Evolutionary conservation across 2,329 filamentous ascomycete genomes (phyloP), one percentile per base, ranked within the genome.

Genomic region (Aspergillus uvarum): DNA sequence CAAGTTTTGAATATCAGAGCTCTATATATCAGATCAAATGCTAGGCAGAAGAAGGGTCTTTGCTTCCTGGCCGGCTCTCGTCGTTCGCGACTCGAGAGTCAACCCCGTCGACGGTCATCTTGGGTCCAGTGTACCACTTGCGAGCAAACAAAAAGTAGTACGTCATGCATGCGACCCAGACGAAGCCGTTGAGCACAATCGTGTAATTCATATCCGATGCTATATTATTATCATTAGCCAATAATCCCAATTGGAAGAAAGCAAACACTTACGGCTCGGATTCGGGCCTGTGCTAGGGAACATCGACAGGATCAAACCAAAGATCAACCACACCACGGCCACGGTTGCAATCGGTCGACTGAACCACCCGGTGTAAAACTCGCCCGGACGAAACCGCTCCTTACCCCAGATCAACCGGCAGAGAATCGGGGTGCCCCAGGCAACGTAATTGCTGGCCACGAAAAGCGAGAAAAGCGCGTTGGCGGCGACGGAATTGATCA

Each of bases 111-210:
- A 87, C 74, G 1, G 85, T 87, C 59, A 82, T 81, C 72, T 82
- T 84, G 0, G 85, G 85, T 0, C 85, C 85, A 0, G 77, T 84
- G 65, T 86, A 87, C 84, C 85, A 87, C 64, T 84, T 86, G 54
- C 80, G 76, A 2, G 85, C 85, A 67, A 82, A 81, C 12, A 85
- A 65, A 64, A 79, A 80, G 66, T 87, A 87, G 70, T 87, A 87
- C 1, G 76, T 53, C 65, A 86, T 70, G 0, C 81, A 79, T 1
- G 84, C 83, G 14, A 81, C 74, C 85, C 85, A 88, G 1, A 88
- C 81, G 4, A 81, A 80, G 35, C 77, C 78, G 63, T 87, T 87
- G 60, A 88, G 84, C 1, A 87, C 85, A 2, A 87, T 79, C 0
- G 85, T 87, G 67, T 87, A 88, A 65, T 88, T 88, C 85, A 88